A percentile compares a stretch with the other conserved stretches of the same genome.
Conservation (phyloP, 371 early-diverging fungal species). For the Dinochytrium kinnereticum region DNA sequence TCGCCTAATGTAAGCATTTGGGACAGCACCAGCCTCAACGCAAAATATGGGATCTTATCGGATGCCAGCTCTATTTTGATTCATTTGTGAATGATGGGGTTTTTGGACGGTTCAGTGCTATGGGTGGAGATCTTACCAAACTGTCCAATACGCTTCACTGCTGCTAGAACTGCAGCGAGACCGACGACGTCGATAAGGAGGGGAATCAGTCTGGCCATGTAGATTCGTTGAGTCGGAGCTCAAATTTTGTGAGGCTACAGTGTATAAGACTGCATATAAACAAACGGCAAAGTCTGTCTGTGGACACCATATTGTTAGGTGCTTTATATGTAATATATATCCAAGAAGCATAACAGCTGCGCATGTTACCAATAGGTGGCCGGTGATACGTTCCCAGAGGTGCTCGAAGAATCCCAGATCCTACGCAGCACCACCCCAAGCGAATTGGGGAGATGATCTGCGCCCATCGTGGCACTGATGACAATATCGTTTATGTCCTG, state of each 20-base stretch:
- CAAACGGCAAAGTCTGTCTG: neutral
- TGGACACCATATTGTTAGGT: neutral
- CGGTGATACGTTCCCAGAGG: neutral
- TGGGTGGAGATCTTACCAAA: neutral
- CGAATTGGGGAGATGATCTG: slow-evolving; percentile 47
- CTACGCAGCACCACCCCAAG: slow-evolving; percentile 29
- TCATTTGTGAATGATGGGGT: neutral
- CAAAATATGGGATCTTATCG: neutral
- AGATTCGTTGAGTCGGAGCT: too few relatives aligned
- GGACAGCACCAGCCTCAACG: neutral
- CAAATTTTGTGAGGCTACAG: neutral
- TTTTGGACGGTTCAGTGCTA: neutral
- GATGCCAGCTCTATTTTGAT: slow-evolving; percentile 1
- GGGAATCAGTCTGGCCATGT: neutral
- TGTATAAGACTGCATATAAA: neutral
- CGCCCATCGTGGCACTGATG: slow-evolving; percentile 39
- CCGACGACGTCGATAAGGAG: slow-evolving; percentile 2
- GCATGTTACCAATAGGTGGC: slow-evolving; percentile 12
- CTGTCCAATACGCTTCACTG: slow-evolving; percentile 1
- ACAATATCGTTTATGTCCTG: slow-evolving; percentile 42
- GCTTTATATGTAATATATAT: neutral
- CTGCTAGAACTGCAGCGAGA: neutral
- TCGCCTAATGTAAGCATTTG: slow-evolving; percentile 3
- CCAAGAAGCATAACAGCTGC: neutral
- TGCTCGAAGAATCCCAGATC: neutral